Evolutionary conservation across 306 rosid genomes (phyloP).

Genomic region (Ziziphus jujuba): DNA sequence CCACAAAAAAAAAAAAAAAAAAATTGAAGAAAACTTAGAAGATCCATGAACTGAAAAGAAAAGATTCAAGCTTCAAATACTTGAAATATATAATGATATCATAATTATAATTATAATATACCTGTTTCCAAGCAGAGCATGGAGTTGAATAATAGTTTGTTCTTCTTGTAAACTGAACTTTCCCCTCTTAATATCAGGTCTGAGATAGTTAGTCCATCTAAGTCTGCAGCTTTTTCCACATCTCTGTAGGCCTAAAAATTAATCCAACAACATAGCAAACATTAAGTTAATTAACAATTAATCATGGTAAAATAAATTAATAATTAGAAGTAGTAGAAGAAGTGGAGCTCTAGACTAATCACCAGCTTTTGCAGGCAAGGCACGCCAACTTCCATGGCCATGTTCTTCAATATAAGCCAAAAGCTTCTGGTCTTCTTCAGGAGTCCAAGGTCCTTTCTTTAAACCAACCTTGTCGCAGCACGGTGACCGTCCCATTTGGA

Average conservation of each 20-base stretch:
- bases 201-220: slow-evolving; percentile 96
- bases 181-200: slow-evolving; percentile 99
- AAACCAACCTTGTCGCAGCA: slow-evolving; percentile 98
- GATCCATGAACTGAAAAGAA: too few relatives aligned
- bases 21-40: too few relatives aligned
- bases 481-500: slow-evolving; percentile 92
- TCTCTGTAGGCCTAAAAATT: slow-evolving; percentile 74
- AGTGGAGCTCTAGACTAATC: not conserved
- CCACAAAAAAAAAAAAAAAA: too few relatives aligned
- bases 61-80: not conserved
- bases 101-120: slow-evolving; percentile 9
- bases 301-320: not conserved
- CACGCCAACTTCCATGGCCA: slow-evolving; percentile 99
- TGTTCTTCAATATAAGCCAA: slow-evolving; percentile 93
- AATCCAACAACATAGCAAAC: not conserved
- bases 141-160: slow-evolving; percentile 97
- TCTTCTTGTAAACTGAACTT: slow-evolving; percentile 98
- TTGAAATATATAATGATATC: not conserved
- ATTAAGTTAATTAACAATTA: not conserved
- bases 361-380: slow-evolving; percentile 97
- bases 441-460: slow-evolving; percentile 99
- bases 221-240: slow-evolving; percentile 98
- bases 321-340: not conserved
- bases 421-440: slow-evolving; percentile 98
- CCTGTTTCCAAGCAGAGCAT: slow-evolving; percentile 99